These are phyloP conservation scores for Coemansia sp. DNA, from an alignment of 192 early-diverging fungal species.

Conservation along the genomic window DNA sequence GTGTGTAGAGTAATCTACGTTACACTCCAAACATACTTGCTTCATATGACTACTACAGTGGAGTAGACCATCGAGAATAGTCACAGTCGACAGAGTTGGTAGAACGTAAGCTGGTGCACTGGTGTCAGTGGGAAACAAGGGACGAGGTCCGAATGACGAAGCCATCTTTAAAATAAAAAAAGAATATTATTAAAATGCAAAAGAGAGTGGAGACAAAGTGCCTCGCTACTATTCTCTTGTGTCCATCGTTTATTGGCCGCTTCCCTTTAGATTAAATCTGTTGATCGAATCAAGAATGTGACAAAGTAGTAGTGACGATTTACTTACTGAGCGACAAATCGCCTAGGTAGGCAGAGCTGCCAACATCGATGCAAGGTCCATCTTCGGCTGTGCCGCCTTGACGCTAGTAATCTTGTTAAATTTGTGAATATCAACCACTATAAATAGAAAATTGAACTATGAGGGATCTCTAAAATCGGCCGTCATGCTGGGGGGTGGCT, in stretches of 20 bases:
- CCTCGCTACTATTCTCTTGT: not conserved
- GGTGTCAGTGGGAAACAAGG: conserved; percentile 39
- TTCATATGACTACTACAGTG: conserved; percentile 66
- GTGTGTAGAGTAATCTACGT: conserved; percentile 63
- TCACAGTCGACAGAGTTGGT: conserved; percentile 4
- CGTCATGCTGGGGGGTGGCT: no score
- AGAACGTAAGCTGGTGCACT: conserved; percentile 22
- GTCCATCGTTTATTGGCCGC: not conserved
- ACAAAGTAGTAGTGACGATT: no score
- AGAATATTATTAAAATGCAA: not conserved
- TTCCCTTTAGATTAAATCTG: not conserved
- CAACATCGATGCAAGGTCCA: no score
- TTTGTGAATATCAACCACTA: no score
- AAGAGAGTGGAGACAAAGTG: not conserved
- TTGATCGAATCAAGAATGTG: no score
- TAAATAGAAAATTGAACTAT: no score
- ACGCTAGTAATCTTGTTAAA: no score
- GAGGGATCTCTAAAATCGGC: no score
- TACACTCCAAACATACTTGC: conserved; percentile 66
- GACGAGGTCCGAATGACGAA: conserved; percentile 42
- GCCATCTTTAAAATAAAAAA: not conserved
- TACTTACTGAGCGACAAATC: no score
- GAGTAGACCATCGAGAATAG: conserved; percentile 56
- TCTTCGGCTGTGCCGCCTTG: no score
- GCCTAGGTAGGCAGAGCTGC: no score